phyloP scores from a whole-genome alignment of 305 asterid genomes.

The Fraxinus ornus region DNA sequence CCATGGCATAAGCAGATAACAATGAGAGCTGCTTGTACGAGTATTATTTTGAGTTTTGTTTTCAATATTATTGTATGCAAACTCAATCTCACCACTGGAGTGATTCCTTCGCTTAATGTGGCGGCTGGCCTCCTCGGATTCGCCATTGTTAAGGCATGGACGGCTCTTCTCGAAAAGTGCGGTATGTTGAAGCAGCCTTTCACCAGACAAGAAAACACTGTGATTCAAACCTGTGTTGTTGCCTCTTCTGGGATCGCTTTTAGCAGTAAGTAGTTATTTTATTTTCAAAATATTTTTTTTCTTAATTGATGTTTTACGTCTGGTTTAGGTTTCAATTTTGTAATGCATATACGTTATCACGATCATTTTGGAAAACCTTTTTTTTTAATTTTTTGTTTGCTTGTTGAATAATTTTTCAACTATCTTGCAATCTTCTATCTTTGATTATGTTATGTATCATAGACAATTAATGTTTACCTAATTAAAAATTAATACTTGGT shows the following conservation, averaged over 20 bases:
- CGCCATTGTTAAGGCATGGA: constrained; percentile 42
- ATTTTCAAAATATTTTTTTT: background rate
- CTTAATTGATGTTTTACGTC: background rate
- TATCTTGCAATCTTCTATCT: background rate
- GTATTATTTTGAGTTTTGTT: constrained; percentile 36
- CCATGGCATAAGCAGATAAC: constrained; percentile 45
- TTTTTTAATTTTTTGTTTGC: too few relatives aligned
- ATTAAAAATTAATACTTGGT: too few relatives aligned
- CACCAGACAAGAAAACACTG: constrained; percentile 48
- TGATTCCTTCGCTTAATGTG: constrained; percentile 51
- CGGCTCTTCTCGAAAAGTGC: constrained; percentile 24
- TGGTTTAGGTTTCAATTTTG: background rate
- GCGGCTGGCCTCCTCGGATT: constrained; percentile 54
- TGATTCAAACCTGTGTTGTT: constrained; percentile 45
- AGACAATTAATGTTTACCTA: too few relatives aligned
- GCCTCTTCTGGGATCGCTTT: constrained; percentile 52
- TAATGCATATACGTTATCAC: background rate
- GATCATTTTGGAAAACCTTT: too few relatives aligned
- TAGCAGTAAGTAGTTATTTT: constrained; percentile 36
- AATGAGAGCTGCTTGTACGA: constrained; percentile 29
- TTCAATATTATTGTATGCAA: constrained; percentile 51
- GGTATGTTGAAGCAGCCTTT: constrained; percentile 44
- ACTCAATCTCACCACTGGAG: constrained; percentile 47
- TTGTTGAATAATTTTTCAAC: background rate
- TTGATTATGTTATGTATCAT: too few relatives aligned